Base-by-base conservation (phyloP, 768 basidiomycete genomes). In the Pholiota microspora region DNA sequence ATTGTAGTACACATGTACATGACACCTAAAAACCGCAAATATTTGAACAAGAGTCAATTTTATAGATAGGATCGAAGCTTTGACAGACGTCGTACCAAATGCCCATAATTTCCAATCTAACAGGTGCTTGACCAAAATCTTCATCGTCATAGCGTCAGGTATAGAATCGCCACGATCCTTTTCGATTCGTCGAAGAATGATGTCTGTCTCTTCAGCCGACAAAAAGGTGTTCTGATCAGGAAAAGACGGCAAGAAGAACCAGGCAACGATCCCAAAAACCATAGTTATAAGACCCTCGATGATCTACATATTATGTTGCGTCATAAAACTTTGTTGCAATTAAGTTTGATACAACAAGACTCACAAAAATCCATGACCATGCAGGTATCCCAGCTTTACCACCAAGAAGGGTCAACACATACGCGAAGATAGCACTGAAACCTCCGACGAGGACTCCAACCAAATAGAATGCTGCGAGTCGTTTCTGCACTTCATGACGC, bases 301-400 rank as follows among this genome's bases (percentile, higher is more conserved):
- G 46, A 81, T 77, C 79, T 82, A 53, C 49, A 52, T 25, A 49
- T 36, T 18, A 36, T 8, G n/a, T 36, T 7, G 4, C 35, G 18
- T 36, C 2, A 36, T 36, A 6, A 16, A 13, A 3, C 13, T 36
- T 36, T 4, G n/a, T 15, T 12, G 40, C 40, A 23, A 16, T 9
- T 7, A 23, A 36, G 3, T 0, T 4, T 16, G 24, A 40, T 12
- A 27, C 28, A 12, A 16, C 10, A 31, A 21, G 44, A 62, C 74
- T 59, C 59, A 77, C 80, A 61, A 81, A 81, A 48, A 81, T 80
- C 78, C 79, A 82, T 1, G 78, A 71, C 79, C 79, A 80, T 4
- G 77, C 79, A 23, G 73, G 62, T 35, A 79, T 64, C 13, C 76
- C 78, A 35, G 64, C 55, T 56, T 64, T 69, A 0, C 79, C 80